Conservation (phyloP, 2,329 filamentous ascomycete species). For the Emergomyces orientalis region DNA sequence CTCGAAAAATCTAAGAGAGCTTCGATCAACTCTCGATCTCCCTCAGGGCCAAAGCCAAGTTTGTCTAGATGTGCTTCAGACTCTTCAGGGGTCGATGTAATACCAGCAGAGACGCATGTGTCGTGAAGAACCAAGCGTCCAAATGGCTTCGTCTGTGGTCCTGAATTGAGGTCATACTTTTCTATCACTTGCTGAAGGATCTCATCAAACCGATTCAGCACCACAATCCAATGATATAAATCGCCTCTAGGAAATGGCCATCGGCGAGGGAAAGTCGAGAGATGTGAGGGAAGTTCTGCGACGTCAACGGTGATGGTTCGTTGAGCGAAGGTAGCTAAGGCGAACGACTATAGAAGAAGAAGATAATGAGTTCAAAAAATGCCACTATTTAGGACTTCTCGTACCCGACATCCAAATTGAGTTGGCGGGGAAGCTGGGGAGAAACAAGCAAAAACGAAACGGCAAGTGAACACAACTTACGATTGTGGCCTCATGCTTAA, state of each 20-base stretch:
- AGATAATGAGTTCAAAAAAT: not conserved
- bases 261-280: slow-evolving; percentile 70
- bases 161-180: slow-evolving; percentile 68
- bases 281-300: slow-evolving; percentile 64
- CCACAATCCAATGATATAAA: slow-evolving; percentile 93
- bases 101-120: slow-evolving; percentile 50
- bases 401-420: not conserved
- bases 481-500: slow-evolving; percentile 44
- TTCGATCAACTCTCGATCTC: slow-evolving; percentile 71
- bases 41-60: slow-evolving; percentile 61
- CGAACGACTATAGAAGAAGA: slow-evolving; percentile 59
- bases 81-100: slow-evolving; percentile 45
- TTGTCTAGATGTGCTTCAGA: slow-evolving; percentile 46
- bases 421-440: not conserved
- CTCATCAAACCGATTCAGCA: slow-evolving; percentile 86
- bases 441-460: not conserved
- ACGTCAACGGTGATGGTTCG: slow-evolving; percentile 59
- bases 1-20: slow-evolving; percentile 75
- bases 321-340: slow-evolving; percentile 71
- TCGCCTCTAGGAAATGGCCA: slow-evolving; percentile 96
- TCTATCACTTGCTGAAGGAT: slow-evolving; percentile 73
- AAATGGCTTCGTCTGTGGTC: slow-evolving; percentile 73
- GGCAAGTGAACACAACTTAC: slow-evolving; percentile 27
- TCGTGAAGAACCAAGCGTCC: slow-evolving; percentile 32
- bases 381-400: not conserved